phyloP scores from a whole-genome alignment of 495 filamentous ascomycete species.

The Entonaema liquescens region DNA sequence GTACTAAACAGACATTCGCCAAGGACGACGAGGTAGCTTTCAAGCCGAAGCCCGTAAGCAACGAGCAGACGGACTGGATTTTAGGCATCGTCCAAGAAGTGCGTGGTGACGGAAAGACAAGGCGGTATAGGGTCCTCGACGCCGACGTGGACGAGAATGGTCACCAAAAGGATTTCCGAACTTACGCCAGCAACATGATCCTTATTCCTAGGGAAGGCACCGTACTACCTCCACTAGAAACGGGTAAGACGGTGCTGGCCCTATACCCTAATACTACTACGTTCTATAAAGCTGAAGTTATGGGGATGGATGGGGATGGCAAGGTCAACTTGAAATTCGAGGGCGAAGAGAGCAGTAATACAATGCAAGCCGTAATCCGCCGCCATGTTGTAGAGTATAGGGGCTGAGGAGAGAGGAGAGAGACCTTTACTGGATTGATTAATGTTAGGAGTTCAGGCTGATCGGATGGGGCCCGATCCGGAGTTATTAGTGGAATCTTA shows the following conservation, averaged over 20 bases:
- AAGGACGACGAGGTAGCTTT: slow-evolving; percentile 87
- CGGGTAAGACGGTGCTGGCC: slow-evolving; percentile 82
- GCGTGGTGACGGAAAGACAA: slow-evolving; percentile 83
- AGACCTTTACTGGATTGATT: neutral
- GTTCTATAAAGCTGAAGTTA: slow-evolving; percentile 96
- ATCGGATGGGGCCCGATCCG: slow-evolving; percentile 3
- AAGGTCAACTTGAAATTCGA: slow-evolving; percentile 77
- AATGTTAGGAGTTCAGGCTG: neutral
- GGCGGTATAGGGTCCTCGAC: slow-evolving; percentile 94
- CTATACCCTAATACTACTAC: slow-evolving; percentile 93
- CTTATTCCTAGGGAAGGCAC: slow-evolving; percentile 72
- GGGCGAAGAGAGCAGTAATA: slow-evolving; percentile 83
- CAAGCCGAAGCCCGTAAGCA: slow-evolving; percentile 75
- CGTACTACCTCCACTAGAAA: slow-evolving; percentile 72
- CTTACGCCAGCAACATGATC: slow-evolving; percentile 81
- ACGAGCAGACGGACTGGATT: slow-evolving; percentile 82
- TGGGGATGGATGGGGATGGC: slow-evolving; percentile 67
- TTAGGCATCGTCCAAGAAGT: slow-evolving; percentile 87
- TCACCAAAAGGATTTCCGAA: slow-evolving; percentile 77
- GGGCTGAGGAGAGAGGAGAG: slow-evolving; percentile 52
- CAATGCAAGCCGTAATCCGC: slow-evolving; percentile 78
- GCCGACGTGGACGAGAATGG: slow-evolving; percentile 85
- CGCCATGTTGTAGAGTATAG: slow-evolving; percentile 81
- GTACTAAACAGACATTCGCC: slow-evolving; percentile 62
- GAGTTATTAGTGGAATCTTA: slow-evolving; percentile 3